phyloP scores from a whole-genome alignment of 306 rosid species.

The Fragaria nilgerrensis region DNA sequence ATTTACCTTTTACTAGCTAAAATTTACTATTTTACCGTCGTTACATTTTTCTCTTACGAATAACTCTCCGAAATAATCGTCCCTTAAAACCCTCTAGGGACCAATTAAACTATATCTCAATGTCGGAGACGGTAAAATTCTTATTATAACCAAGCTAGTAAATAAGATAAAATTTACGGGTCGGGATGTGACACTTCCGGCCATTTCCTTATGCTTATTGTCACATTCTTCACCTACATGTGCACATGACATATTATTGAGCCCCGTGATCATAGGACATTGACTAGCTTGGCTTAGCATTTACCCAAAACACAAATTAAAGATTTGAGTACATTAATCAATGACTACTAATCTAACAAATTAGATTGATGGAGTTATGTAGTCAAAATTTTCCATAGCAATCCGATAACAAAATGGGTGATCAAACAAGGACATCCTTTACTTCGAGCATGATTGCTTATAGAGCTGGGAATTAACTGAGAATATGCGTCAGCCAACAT shows the following conservation, averaged over 20 bases:
- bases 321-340: not conserved
- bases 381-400: not conserved
- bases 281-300: not conserved
- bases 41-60: no score
- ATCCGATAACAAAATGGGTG: not conserved
- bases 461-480: conserved; percentile 37
- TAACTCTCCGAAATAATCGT: no score
- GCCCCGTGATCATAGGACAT: not conserved
- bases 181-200: no score
- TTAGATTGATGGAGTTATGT: not conserved
- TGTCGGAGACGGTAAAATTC: no score
- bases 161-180: no score
- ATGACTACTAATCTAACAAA: not conserved
- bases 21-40: no score
- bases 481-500: conserved; percentile 54
- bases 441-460: not conserved
- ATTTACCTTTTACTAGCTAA: no score
- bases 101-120: no score
- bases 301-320: not conserved
- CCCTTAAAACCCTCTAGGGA: no score
- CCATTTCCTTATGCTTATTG: not conserved
- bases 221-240: not conserved
- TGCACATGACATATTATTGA: not conserved
- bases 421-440: not conserved
- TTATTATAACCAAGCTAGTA: no score